phyloP scores from a whole-genome alignment of 345 rosid species.

The Hibiscus syriacus region DNA sequence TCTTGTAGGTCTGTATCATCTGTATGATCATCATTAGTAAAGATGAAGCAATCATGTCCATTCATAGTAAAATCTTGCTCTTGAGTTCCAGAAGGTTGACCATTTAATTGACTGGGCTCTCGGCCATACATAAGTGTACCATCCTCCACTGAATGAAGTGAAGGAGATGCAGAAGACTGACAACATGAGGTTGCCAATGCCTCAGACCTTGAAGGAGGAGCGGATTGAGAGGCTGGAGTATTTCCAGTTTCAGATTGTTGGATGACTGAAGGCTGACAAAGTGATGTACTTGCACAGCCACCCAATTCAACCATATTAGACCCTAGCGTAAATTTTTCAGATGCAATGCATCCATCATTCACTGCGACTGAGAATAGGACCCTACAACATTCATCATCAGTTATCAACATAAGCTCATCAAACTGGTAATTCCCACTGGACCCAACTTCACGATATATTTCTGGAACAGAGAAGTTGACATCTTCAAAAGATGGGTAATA shows the following conservation, averaged over 20 bases:
- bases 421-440: conserved; percentile 37
- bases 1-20: conserved; percentile 34
- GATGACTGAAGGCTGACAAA: conserved; percentile 28
- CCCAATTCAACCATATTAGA: conserved; percentile 26
- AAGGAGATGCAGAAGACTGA: conserved; percentile 31
- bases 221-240: conserved; percentile 29
- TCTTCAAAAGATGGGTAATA: too few relatives aligned
- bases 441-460: conserved; percentile 49
- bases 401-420: conserved; percentile 47
- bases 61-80: conserved; percentile 35
- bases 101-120: conserved; percentile 36
- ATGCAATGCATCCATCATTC: conserved; percentile 30
- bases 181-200: conserved; percentile 35
- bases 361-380: conserved; percentile 50
- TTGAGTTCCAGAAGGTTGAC: conserved; percentile 35
- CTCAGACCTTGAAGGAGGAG: conserved; percentile 38
- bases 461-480: too few relatives aligned
- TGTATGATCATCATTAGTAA: conserved; percentile 33
- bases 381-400: conserved; percentile 96
- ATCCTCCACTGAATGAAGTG: too few relatives aligned
- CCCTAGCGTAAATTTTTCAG: conserved; percentile 33
- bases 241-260: conserved; percentile 35
- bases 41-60: conserved; percentile 37
- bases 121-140: conserved; percentile 23
- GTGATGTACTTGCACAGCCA: conserved; percentile 30